Conservation (phyloP, 306 rosid species). For the Pueraria montana region DNA sequence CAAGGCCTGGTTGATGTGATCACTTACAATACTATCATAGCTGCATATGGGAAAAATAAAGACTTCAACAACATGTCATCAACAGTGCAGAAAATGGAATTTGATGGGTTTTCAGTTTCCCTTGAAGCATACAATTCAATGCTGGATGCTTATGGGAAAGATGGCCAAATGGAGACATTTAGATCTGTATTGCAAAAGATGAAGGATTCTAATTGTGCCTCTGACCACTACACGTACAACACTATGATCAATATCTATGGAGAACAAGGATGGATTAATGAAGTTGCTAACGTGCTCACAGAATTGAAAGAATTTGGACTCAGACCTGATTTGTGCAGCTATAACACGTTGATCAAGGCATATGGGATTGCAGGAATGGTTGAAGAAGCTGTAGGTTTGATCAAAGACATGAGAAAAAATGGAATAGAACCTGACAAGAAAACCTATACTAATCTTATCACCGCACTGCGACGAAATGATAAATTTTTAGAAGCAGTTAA, state of each 20-base stretch:
- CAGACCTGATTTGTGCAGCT: conserved; percentile 84
- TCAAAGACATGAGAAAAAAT: conserved; percentile 87
- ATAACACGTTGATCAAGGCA: conserved; percentile 90
- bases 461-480: conserved; percentile 76
- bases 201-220: conserved; percentile 69
- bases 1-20: conserved; percentile 77
- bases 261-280: conserved; percentile 87
- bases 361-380: conserved; percentile 97
- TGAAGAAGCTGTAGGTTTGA: conserved; percentile 80
- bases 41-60: conserved; percentile 78
- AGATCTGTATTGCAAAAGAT: conserved; percentile 72
- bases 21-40: conserved; percentile 87
- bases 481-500: conserved; percentile 89
- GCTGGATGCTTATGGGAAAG: conserved; percentile 95
- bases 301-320: conserved; percentile 81
- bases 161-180: conserved; percentile 76
- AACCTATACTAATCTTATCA: conserved; percentile 78
- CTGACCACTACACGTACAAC: conserved; percentile 89
- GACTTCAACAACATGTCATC: conserved; percentile 80
- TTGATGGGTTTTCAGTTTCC: conserved; percentile 88
- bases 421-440: conserved; percentile 86
- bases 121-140: conserved; percentile 89
- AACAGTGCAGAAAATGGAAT: conserved; percentile 71
- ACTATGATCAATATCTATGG: conserved; percentile 90
- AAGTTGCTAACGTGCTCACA: conserved; percentile 69